These are phyloP conservation scores for Cyberlindnera xylosilytica DNA, from an alignment of 805 yeast species.

Conservation along the genomic window DNA sequence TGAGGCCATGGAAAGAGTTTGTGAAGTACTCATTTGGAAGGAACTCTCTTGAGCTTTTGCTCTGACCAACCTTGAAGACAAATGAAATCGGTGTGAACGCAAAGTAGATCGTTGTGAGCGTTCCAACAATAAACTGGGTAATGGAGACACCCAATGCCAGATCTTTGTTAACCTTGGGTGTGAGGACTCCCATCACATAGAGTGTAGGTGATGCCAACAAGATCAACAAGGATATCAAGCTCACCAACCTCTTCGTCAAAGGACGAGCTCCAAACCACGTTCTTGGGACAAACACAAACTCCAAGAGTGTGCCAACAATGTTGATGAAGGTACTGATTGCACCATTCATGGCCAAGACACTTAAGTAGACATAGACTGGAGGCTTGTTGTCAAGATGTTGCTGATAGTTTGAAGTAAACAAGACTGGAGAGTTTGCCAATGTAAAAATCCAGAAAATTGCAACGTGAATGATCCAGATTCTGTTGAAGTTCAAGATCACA, in stretches of 20 bases:
- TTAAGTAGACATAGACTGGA: constrained; percentile 46
- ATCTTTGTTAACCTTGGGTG: constrained; percentile 31
- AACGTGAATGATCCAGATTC: constrained; percentile 77
- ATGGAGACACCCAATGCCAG: constrained; percentile 45
- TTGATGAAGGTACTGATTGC: constrained; percentile 55
- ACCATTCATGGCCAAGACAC: constrained; percentile 69
- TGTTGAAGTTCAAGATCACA: constrained; percentile 64
- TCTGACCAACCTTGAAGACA: constrained; percentile 43
- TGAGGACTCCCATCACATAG: constrained; percentile 43
- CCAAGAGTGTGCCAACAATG: constrained; percentile 53
- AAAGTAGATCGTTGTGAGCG: constrained; percentile 51
- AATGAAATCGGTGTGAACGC: constrained; percentile 61
- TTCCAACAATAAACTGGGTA: constrained; percentile 54
- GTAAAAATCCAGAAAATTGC: constrained; percentile 78
- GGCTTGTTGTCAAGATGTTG: constrained; percentile 59
- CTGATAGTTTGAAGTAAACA: constrained; percentile 58
- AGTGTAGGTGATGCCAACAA: constrained; percentile 49
- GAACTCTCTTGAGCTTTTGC: constrained; percentile 34
- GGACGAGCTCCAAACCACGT: constrained; percentile 71
- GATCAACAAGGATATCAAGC: constrained; percentile 40
- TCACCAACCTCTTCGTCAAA: constrained; percentile 42
- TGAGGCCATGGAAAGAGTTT: constrained; percentile 50
- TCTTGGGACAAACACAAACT: constrained; percentile 64
- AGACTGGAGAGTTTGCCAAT: constrained; percentile 60
- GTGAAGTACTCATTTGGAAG: constrained; percentile 59